These are phyloP conservation scores for Bromus sterilis DNA, from an alignment of 176 grass and related monocot genomes.

Conservation along the genomic window DNA sequence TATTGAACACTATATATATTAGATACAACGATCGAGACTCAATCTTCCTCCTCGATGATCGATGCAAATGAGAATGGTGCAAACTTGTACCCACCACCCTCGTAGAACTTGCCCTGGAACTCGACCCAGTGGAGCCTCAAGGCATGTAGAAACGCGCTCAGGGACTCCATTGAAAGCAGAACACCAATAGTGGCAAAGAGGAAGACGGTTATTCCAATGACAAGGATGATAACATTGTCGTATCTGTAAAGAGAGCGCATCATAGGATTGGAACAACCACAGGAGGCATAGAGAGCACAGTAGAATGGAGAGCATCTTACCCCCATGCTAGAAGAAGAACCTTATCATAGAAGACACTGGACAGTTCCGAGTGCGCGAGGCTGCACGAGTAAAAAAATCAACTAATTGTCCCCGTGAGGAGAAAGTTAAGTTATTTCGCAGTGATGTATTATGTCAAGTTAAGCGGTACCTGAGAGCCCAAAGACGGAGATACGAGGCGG, in stretches of 20 bases:
- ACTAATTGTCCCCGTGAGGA: background rate
- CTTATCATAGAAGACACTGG: constrained; percentile 92
- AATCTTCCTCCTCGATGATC: constrained; percentile 66
- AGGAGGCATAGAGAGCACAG: background rate
- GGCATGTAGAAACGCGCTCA: constrained; percentile 88
- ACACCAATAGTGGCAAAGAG: constrained; percentile 60
- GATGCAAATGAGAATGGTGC: constrained; percentile 55
- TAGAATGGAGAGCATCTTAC: constrained; percentile 27
- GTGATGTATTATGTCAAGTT: background rate
- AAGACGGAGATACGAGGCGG: constrained; percentile 92
- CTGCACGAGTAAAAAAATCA: constrained; percentile 23
- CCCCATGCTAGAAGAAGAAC: constrained; percentile 72
- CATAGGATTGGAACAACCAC: background rate
- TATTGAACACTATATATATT: constrained; percentile 25
- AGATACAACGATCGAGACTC: constrained; percentile 9
- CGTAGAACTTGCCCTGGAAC: constrained; percentile 92
- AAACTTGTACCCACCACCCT: constrained; percentile 96
- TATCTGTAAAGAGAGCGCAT: constrained; percentile 28
- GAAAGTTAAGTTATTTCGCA: background rate
- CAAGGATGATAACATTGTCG: constrained; percentile 42
- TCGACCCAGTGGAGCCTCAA: constrained; percentile 98
- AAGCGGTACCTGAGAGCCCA: constrained; percentile 87
- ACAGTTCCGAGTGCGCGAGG: constrained; percentile 93
- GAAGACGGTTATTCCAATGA: constrained; percentile 49
- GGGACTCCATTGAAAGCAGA: constrained; percentile 88